Base-by-base conservation (phyloP, 345 rosid genomes). In the Nasturtium officinale region DNA sequence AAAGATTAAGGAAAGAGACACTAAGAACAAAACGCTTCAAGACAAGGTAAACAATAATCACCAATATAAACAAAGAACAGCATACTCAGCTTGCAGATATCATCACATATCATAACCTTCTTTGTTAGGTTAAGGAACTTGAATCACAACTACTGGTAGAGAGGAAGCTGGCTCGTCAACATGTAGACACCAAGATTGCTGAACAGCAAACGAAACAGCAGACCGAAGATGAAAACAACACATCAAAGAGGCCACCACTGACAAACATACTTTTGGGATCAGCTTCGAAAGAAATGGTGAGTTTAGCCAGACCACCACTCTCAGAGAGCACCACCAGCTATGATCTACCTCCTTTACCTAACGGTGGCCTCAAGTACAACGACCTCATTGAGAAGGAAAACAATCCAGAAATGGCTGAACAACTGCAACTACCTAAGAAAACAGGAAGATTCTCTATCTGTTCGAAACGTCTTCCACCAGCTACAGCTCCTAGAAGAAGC, bases 161-260 rank as follows among this genome's bases (percentile, higher is more conserved):
- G 72, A 91, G 99, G 78, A 95, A 89, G 78, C 87, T 95, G 15
- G 97, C 97, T 28, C 89, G 97, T 58, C 99, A 91, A 77, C 96
- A 95, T 28, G 94, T 95, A 32, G 96, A 95, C 80, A 85, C 90
- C 18, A 95, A 83, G 85, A 87, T 88, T 17, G 96, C 93, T 28
- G 96, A 95, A 80, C 90, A 81, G 52, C 76, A 77, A 10, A 70
- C 61, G 6, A 84, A 82, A 81, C 88, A 79, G 18, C 86, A 77
- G 54, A 80, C 75, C 9, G 95, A 83, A 47, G 93, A 89, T 57
- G 86, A 72, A 59, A 81, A 42, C 67, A 75, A 13, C 53, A 69
- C 78, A 26, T 79, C 80, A 54, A 50, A 65, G 32, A 87, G 92
- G 65, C 85, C 85, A 10, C 88, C 90, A 6, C 83, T 89, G 17